Evolutionary conservation across 495 filamentous ascomycete species (phyloP).

Genomic region (Cenococcum geophilum): DNA sequence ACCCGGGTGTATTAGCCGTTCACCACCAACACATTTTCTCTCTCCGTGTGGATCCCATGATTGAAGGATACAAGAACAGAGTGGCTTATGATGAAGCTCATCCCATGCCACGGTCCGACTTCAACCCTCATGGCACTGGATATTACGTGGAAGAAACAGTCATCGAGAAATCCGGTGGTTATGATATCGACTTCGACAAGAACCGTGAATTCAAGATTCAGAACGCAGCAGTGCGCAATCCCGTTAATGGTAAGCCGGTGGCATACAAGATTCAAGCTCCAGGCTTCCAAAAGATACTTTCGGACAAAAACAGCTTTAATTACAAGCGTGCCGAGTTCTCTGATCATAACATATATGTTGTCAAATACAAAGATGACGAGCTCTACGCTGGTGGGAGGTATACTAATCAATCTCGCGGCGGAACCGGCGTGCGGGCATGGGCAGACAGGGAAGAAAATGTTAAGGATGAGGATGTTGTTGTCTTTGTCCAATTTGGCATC

Average conservation of each 20-base stretch:
- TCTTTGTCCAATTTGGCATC: slow-evolving; percentile 44
- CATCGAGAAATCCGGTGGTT: slow-evolving; percentile 54
- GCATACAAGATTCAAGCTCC: slow-evolving; percentile 72
- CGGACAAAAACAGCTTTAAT: slow-evolving; percentile 61
- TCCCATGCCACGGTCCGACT: slow-evolving; percentile 63
- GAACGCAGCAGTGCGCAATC: slow-evolving; percentile 53
- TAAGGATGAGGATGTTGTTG: slow-evolving; percentile 41
- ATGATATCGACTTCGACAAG: slow-evolving; percentile 54
- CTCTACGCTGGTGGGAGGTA: slow-evolving; percentile 78
- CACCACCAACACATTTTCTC: slow-evolving; percentile 90
- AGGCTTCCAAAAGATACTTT: slow-evolving; percentile 74
- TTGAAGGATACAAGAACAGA: slow-evolving; percentile 69
- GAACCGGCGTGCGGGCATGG: slow-evolving; percentile 44
- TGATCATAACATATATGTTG: slow-evolving; percentile 75
- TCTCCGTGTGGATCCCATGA: slow-evolving; percentile 73
- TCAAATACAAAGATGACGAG: slow-evolving; percentile 69
- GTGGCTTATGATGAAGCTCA: slow-evolving; percentile 67
- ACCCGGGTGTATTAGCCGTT: slow-evolving; percentile 71
- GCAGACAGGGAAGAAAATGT: slow-evolving; percentile 40
- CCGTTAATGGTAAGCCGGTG: slow-evolving; percentile 68
- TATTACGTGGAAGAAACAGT: slow-evolving; percentile 62
- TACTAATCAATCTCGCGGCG: slow-evolving; percentile 74
- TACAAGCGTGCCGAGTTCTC: slow-evolving; percentile 75
- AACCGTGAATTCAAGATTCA: slow-evolving; percentile 79
- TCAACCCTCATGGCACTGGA: slow-evolving; percentile 75